Conservation (phyloP, 345 rosid genomes). For the Eucalyptus fibrosa region DNA sequence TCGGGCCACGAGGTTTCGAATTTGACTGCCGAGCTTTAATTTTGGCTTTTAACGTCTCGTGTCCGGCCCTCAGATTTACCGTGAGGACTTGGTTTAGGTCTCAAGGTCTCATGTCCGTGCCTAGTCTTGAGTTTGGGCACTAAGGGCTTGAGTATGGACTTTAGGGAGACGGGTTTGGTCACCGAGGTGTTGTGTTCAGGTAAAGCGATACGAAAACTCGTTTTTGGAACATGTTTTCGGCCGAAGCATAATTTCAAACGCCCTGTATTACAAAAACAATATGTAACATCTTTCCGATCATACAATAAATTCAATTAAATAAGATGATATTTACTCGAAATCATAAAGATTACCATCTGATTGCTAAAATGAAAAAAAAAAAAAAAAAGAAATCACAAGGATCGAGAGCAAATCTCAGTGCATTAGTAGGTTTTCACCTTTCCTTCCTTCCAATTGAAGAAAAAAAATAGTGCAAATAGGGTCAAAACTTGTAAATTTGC, state of each 20-base stretch:
- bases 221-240: background rate
- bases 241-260: background rate
- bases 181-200: background rate
- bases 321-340: background rate
- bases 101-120: background rate
- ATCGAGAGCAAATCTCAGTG: background rate
- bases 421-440: background rate
- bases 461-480: background rate
- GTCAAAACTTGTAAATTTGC: background rate
- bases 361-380: background rate
- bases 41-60: background rate
- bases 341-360: background rate
- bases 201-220: background rate
- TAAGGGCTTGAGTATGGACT: background rate
- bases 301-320: background rate
- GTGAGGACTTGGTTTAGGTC: background rate
- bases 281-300: background rate
- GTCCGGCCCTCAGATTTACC: background rate
- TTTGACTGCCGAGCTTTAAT: background rate
- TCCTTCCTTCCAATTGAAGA: background rate
- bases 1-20: rapidly evolving
- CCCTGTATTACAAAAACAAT: background rate
- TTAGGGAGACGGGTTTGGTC: background rate
- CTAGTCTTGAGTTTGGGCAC: background rate
- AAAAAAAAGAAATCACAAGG: background rate